Percentiles rank a stretch among this genome's conserved stretches.
Conservation (phyloP, 371 early-diverging fungal species). For the Mucor velutinosus region DNA sequence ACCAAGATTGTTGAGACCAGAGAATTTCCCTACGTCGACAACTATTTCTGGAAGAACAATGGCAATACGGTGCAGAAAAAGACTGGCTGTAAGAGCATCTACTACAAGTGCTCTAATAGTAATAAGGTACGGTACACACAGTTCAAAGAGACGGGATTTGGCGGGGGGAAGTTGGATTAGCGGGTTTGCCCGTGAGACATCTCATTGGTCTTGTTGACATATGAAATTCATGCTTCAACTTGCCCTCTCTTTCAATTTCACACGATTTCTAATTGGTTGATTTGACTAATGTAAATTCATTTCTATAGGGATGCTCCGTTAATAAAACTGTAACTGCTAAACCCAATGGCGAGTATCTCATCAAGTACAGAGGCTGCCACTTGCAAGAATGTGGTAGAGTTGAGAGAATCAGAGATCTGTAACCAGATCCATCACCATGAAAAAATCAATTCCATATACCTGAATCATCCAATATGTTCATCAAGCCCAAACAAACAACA, state of each 20-base stretch:
- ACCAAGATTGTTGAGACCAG: conserved; percentile 66
- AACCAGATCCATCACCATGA: conserved; percentile 2
- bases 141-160: conserved; percentile 20
- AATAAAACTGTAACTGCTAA: conserved; percentile 67
- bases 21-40: conserved; percentile 56
- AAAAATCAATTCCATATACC: neutral
- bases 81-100: conserved; percentile 65
- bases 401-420: conserved; percentile 47
- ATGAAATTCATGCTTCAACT: conserved; percentile 35
- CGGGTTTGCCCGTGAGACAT: conserved; percentile 31
- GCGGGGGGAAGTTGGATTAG: conserved; percentile 22
- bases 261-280: conserved; percentile 14
- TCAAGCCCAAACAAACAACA: neutral
- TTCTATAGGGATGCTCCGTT: conserved; percentile 54
- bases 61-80: conserved; percentile 62
- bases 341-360: conserved; percentile 60
- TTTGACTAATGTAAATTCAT: conserved; percentile 3
- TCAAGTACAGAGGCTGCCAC: conserved; percentile 65
- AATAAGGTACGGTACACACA: conserved; percentile 28
- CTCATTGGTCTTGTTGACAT: conserved; percentile 17
- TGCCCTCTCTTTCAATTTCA: conserved; percentile 7
- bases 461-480: neutral
- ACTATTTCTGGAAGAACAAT: conserved; percentile 66
- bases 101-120: conserved; percentile 56
- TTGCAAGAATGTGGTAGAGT: conserved; percentile 57